Evolutionary conservation across 2,329 filamentous ascomycete species (phyloP), one percentile per base, ranked within the genome.

Genomic region (Fusarium guadeloupense): DNA sequence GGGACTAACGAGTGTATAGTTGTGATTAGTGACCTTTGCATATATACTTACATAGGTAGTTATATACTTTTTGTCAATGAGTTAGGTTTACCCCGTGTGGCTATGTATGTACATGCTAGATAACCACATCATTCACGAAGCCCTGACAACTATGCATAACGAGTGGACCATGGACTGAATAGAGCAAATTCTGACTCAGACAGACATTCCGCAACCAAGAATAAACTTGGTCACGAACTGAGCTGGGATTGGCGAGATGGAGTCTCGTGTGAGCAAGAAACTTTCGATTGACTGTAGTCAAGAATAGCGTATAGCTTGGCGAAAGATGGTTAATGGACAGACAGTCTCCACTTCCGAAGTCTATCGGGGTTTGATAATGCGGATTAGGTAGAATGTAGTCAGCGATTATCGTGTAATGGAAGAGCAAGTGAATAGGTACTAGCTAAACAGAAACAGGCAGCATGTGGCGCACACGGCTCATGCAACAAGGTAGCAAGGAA

Each of bases 11-110:
- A 44, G n/a, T 26, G 41, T 45, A 25, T 26, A 21, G 54, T 64
- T 42, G 38, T 44, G 48, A 37, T 41, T 50, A 45, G 45, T 47
- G 50, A 40, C 42, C 52, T 37, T 50, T 49, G 43, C 50, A 50
- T 46, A 64, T 61, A 63, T 57, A 64, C 30, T 50, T 40, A 56
- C 58, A 57, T 64, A 64, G 55, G 47, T 61, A 64, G 46, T 46
- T 52, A 57, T 61, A 64, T 64, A 56, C 34, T 34, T 39, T n/a
- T 47, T 43, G 35, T 35, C 21, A 38, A 44, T 48, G 31, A n/a
- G 21, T 16, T 34, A 17, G 13, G 12, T 25, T 13, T 31, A 17
- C 35, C 40, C 19, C 9, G 28, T 25, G 26, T 30, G 23, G n/a
- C n/a, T n/a, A 35, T 17, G 8, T 13, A 45, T 23, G 30, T 42